These are phyloP conservation scores for Cladorrhinum sp. DNA, from an alignment of 2,329 filamentous ascomycete species.

Conservation along the genomic window DNA sequence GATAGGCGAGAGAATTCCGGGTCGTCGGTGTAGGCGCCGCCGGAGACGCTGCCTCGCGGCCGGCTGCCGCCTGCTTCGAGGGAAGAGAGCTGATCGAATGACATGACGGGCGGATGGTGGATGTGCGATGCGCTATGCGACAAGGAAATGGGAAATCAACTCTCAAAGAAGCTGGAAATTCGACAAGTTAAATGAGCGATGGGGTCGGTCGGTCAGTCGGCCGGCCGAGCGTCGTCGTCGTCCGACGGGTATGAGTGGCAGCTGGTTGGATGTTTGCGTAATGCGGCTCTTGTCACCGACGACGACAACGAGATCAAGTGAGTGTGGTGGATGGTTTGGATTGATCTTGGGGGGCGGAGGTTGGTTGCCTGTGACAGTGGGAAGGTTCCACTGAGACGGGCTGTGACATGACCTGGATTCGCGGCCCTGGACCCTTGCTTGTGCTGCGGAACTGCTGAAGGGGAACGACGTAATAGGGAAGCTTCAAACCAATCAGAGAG, in stretches of 20 bases:
- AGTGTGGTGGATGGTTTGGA: neutral
- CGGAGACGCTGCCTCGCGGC: slow-evolving; percentile 40
- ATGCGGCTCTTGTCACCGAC: neutral
- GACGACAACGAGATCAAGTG: neutral
- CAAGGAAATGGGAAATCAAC: neutral
- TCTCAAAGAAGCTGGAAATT: neutral
- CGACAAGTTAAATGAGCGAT: neutral
- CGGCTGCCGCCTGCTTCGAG: slow-evolving; percentile 74
- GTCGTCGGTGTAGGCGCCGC: slow-evolving; percentile 71
- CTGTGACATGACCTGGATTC: neutral
- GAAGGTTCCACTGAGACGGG: neutral
- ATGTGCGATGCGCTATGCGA: neutral
- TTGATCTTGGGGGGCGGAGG: slow-evolving; percentile 6
- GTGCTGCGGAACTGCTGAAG: slow-evolving; percentile 2
- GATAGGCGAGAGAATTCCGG: slow-evolving; percentile 86
- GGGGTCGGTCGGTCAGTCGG: too few relatives aligned
- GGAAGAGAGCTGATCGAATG: slow-evolving; percentile 81
- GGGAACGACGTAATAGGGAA: slow-evolving; percentile 15
- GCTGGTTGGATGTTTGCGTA: neutral
- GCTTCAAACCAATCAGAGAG: slow-evolving; percentile 1
- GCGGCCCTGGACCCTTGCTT: slow-evolving; percentile 8
- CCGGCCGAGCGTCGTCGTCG: too few relatives aligned
- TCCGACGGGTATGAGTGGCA: neutral
- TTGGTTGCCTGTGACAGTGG: slow-evolving; percentile 14
- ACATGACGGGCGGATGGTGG: slow-evolving; percentile 56